These are phyloP conservation scores for Vigna hirtella DNA, from an alignment of 306 rosid genomes.

Conservation along the genomic window DNA sequence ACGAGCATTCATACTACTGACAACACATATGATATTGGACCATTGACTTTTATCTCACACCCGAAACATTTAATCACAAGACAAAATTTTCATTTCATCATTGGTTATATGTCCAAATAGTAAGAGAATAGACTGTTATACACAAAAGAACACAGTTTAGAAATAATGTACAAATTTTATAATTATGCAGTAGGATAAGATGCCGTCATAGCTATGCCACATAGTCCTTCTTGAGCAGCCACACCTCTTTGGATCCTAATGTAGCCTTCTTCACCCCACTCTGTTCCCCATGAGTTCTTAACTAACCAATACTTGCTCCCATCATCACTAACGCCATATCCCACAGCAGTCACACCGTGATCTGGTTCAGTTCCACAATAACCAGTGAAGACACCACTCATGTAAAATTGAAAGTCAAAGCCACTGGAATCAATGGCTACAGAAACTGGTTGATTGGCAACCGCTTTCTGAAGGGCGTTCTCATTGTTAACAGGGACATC, in stretches of 20 bases:
- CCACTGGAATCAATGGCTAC: conserved; percentile 60
- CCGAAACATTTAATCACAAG: too few relatives aligned
- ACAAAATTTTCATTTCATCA: too few relatives aligned
- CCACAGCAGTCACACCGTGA: conserved; percentile 56
- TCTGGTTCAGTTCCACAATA: conserved; percentile 54
- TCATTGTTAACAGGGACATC: conserved; percentile 55
- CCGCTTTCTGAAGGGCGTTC: conserved; percentile 49
- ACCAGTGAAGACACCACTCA: conserved; percentile 56
- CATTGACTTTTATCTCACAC: too few relatives aligned
- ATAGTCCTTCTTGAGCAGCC: conserved; percentile 52
- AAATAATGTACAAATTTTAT: not conserved
- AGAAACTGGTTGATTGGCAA: conserved; percentile 54
- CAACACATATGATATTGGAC: too few relatives aligned
- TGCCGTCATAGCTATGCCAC: conserved; percentile 64
- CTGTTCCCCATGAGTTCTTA: conserved; percentile 62
- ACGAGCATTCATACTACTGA: too few relatives aligned
- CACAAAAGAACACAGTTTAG: too few relatives aligned
- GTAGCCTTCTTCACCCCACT: conserved; percentile 62
- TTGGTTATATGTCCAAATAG: too few relatives aligned
- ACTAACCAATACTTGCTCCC: conserved; percentile 51
- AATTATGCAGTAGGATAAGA: conserved; percentile 60
- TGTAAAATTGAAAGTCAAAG: conserved; percentile 46
- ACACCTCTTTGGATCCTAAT: conserved; percentile 55
- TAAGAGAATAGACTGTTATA: too few relatives aligned
- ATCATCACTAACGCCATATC: conserved; percentile 45